Evolutionary conservation across 192 early-diverging fungal species (phyloP), one percentile per base, ranked within the genome.

Genomic region (Paraglomus brasilianum): DNA sequence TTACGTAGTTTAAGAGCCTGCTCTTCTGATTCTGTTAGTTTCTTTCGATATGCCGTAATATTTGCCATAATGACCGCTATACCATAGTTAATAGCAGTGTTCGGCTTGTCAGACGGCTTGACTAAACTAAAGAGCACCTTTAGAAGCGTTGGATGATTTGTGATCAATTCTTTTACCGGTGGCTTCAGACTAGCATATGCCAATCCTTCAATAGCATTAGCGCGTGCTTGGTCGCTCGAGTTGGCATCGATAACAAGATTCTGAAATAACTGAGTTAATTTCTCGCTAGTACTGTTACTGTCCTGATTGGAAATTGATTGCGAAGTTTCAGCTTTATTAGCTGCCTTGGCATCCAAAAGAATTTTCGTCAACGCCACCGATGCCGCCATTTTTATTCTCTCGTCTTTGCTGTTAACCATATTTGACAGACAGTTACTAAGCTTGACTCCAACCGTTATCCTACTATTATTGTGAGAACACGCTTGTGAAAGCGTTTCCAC

Each of bases 101-200:
- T 80, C 4, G 65, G 9, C 51, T 77, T 70, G 8, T 77, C 81
- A 5, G 82, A 64, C 4, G 75, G 73, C 41, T 82, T 64, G 13
- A 80, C 78, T 10, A 88, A 56, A 0, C 75, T 72, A 55, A 88
- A 81, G 7, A 96, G 75, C 3, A 66, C 70, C 46, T 82, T 72
- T 17, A 96, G 63, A 21, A 95, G 75, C 0, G 64, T 66, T 1
- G 65, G 73, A 70, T 94, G 87, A 0, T 77, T 77, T 0, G 80
- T 77, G 0, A 98, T 75, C 7, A 80, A 75, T 9, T 92, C 91
- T 61, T 94, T 95, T 17, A 91, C 77, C 40, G 57, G 48, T 0
- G 89, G 81, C 49, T 87, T 78, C 15, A 93, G 79, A 49, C 88
- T 87, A 19, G 94, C 78, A 67, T 94, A 98, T 9, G 91, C 88